Evolutionary conservation across 305 asterid species (phyloP).

Genomic region (Fraxinus ornus): DNA sequence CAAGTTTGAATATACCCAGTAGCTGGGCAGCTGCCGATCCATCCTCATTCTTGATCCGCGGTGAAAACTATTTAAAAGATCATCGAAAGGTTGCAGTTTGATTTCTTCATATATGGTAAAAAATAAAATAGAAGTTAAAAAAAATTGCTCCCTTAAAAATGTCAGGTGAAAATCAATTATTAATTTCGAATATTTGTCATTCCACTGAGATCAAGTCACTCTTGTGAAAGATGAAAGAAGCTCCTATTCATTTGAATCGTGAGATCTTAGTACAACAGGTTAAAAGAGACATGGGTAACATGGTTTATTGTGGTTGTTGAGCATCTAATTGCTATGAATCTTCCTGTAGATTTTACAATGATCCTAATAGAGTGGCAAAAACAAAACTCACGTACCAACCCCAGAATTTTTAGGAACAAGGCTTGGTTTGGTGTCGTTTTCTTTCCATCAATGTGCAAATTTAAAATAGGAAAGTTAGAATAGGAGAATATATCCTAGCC

Average conservation of each 20-base stretch:
- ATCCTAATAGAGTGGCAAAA: neutral
- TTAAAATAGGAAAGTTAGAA: neutral
- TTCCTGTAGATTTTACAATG: neutral
- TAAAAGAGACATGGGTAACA: neutral
- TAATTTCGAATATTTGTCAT: neutral
- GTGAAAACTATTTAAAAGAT: constrained; percentile 63
- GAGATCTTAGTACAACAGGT: neutral
- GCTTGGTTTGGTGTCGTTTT: neutral
- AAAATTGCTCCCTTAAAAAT: neutral
- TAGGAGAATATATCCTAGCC: neutral
- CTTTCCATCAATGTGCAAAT: neutral
- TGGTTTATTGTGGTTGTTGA: neutral
- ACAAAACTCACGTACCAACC: neutral
- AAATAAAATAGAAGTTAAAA: neutral
- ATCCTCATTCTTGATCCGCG: constrained; percentile 72
- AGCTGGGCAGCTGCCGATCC: constrained; percentile 81
- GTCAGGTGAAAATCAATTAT: neutral
- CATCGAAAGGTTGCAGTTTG: constrained; percentile 54
- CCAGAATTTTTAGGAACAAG: neutral
- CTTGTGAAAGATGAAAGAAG: neutral
- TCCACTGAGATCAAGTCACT: neutral
- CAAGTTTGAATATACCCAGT: constrained; percentile 49
- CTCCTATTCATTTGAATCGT: no score
- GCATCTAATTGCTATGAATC: neutral
- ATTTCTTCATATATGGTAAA: neutral